Evolutionary conservation across 345 rosid genomes (phyloP).

Genomic region (Erysimum cheiranthoides): DNA sequence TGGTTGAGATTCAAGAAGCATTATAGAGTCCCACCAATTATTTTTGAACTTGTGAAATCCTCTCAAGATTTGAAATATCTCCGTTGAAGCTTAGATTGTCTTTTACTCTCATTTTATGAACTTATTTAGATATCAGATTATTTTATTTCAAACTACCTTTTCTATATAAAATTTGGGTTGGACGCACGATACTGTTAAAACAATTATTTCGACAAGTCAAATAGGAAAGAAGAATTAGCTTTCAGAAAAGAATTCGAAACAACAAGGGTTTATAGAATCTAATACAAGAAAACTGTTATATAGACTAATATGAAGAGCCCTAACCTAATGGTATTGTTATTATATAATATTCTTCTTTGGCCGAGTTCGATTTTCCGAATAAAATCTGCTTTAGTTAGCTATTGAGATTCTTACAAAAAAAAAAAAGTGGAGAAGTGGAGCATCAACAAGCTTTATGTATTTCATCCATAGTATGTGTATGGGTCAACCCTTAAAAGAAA

Average conservation of each 20-base stretch:
- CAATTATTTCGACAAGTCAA: not conserved
- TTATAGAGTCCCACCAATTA: slow-evolving; percentile 32
- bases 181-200: not conserved
- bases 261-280: not conserved
- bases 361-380: slow-evolving; percentile 28
- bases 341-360: not conserved
- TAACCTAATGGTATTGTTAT: not conserved
- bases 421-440: slow-evolving; percentile 42
- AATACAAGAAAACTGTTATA: not conserved
- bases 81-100: slow-evolving; percentile 40
- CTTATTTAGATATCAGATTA: not conserved
- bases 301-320: not conserved
- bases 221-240: not conserved
- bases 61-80: not conserved
- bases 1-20: slow-evolving; percentile 31
- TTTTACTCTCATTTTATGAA: not conserved
- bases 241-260: too few relatives aligned
- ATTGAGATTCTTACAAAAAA: slow-evolving; percentile 35
- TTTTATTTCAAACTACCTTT: not conserved
- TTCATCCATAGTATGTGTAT: slow-evolving; percentile 15
- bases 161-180: slow-evolving; percentile 1
- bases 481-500: slow-evolving; percentile 44
- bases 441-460: slow-evolving; percentile 36
- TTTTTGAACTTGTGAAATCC: slow-evolving; percentile 11
- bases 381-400: slow-evolving; percentile 37